These are phyloP conservation scores for Candida ovalis DNA, from an alignment of 805 yeast genomes.

Conservation along the genomic window DNA sequence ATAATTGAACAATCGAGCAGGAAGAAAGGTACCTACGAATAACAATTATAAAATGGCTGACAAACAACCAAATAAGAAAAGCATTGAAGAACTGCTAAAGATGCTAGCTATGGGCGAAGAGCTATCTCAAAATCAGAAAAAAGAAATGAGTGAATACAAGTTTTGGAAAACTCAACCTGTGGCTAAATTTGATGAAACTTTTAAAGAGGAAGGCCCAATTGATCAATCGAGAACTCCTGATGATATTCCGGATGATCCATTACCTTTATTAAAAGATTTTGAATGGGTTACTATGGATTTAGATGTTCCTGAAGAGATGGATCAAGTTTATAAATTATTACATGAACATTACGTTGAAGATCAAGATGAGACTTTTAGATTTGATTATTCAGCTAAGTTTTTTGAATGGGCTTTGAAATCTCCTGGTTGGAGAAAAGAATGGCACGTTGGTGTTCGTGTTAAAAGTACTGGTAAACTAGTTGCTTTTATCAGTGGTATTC, in stretches of 20 bases:
- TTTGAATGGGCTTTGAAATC: conserved; percentile 91
- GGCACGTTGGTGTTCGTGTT: conserved; percentile 94
- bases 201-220: conserved; percentile 76
- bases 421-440: conserved; percentile 86
- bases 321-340: conserved; percentile 74
- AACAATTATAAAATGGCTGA: not conserved
- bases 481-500: conserved; percentile 91
- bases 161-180: conserved; percentile 99
- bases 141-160: conserved; percentile 83
- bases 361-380: conserved; percentile 85
- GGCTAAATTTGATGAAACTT: conserved; percentile 63
- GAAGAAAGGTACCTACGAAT: too few species aligned
- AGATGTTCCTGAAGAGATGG: conserved; percentile 48
- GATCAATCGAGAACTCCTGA: conserved; percentile 62
- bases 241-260: conserved; percentile 69
- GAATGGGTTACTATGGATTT: conserved; percentile 86
- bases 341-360: conserved; percentile 95
- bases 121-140: conserved; percentile 54
- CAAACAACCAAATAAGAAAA: conserved; percentile 24
- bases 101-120: conserved; percentile 50
- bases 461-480: conserved; percentile 71
- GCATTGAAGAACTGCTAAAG: conserved; percentile 58
- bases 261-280: conserved; percentile 70
- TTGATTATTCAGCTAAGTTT: conserved; percentile 79
- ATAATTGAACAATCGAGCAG: too few species aligned